Evolutionary conservation across 163 green algal species (phyloP).

Genomic region (Scenedesmus sp.): DNA sequence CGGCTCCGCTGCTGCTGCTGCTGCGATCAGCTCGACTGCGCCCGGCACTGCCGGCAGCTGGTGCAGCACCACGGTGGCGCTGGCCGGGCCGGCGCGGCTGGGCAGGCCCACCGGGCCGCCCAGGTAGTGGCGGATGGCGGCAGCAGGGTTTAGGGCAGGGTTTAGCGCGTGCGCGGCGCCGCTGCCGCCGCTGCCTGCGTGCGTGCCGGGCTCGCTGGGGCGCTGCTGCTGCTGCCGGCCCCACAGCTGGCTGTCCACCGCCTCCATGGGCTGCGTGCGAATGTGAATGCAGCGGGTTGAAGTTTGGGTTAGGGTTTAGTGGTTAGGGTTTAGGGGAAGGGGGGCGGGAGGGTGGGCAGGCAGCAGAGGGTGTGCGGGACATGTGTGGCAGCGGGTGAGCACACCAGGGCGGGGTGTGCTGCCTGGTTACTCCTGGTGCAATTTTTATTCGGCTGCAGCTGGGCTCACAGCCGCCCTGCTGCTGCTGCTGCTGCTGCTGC

Average conservation of each 20-base stretch:
- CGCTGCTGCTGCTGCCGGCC: neutral
- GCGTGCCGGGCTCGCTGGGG: neutral
- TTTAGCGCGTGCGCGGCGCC: neutral
- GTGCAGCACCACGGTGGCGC: conserved; percentile 24
- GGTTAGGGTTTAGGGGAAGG: too few species aligned
- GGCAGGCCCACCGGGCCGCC: conserved; percentile 24
- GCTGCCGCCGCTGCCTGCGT: neutral
- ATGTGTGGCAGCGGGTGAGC: too few species aligned
- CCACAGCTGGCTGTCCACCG: neutral
- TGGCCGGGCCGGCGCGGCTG: neutral
- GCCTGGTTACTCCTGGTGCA: too few species aligned
- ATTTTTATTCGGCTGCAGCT: too few species aligned
- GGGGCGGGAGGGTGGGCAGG: too few species aligned
- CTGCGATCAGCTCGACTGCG: neutral
- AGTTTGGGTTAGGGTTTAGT: too few species aligned
- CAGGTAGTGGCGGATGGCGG: conserved; percentile 7
- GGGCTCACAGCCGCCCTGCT: too few species aligned
- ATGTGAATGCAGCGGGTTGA: too few species aligned
- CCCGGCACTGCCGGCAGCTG: conserved; percentile 1
- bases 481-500: too few species aligned
- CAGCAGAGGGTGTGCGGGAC: too few species aligned
- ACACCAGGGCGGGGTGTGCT: too few species aligned
- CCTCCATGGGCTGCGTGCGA: conserved; percentile 6
- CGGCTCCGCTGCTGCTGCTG: conserved; percentile 17
- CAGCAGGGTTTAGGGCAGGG: too few species aligned